Evolutionary conservation across 192 early-diverging fungal genomes (phyloP).

Genomic region (Geosiphon pyriformis): DNA sequence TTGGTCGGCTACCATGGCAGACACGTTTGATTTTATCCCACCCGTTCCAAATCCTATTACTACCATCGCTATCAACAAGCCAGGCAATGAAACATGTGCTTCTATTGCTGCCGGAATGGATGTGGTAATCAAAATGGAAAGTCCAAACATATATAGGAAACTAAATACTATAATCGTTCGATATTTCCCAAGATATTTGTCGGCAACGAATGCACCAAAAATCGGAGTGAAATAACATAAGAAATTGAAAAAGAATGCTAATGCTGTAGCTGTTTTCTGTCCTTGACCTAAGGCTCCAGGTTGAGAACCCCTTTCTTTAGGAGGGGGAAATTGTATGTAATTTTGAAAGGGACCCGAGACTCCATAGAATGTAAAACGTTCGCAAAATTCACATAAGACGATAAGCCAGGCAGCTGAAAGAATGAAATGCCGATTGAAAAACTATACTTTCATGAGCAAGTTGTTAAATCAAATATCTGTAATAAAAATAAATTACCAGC

Average conservation of each 20-base stretch:
- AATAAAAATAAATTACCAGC: constrained; percentile 5
- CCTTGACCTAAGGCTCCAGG: constrained; percentile 46
- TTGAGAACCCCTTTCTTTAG: constrained; percentile 34
- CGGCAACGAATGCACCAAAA: constrained; percentile 59
- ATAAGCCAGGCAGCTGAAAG: constrained; percentile 42
- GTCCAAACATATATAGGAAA: constrained; percentile 60
- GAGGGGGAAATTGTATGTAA: constrained; percentile 45
- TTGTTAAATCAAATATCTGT: neutral
- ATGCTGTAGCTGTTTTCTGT: constrained; percentile 50
- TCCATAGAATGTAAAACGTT: constrained; percentile 63
- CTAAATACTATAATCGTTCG: constrained; percentile 64
- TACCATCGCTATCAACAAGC: constrained; percentile 62
- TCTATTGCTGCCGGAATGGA: constrained; percentile 54
- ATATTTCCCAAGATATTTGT: constrained; percentile 72
- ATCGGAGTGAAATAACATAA: constrained; percentile 56
- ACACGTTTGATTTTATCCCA: constrained; percentile 61
- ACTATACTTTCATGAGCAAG: neutral
- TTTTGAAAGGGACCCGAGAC: constrained; percentile 52
- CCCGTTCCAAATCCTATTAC: constrained; percentile 74
- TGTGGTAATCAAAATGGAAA: constrained; percentile 56
- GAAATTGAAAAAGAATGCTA: constrained; percentile 56
- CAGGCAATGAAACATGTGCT: constrained; percentile 54
- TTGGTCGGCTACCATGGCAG: constrained; percentile 74
- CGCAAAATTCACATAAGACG: constrained; percentile 54
- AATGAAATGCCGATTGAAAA: neutral